Base-by-base conservation (phyloP, 1,139 yeast genomes). In the Candida sanyaensis region DNA sequence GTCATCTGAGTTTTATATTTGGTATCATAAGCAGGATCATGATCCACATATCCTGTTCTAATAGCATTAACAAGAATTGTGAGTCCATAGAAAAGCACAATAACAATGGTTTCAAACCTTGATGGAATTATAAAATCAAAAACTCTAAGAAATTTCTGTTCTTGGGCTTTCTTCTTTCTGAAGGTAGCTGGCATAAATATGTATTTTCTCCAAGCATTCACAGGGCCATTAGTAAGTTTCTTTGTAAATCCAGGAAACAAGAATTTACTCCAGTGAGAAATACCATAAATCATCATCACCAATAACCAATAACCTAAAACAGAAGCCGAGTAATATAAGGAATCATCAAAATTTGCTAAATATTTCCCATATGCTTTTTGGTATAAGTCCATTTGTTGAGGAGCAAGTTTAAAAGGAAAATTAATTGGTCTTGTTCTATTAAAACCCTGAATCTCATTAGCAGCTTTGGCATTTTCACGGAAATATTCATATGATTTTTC, bases 261-360 rank as follows among this genome's bases (percentile, higher is more conserved):
- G 4, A 58, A 27, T 42, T 58, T 63, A 12, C 66, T 55, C 80
- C 81, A 75, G 56, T 81, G 78, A 44, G 66, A 58, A 13, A 75
- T 38, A 2, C 70, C 68, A 4, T 77, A 75, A 30, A 73, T 30
- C 1, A 80, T 26, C 51, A 80, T 57, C 6, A 82, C 65, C 4
- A 74, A 46, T 1, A 67, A 72, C 83, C 85, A 80, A 55, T 71
- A 81, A 0, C 78, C 80, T 29, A 80, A 54, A 27, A 73, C 47
- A 2, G 75, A 83, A 23, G 73, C 62, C 9, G 86, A 86, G 54
- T 76, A 71, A 51, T 64, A 77, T 46, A 76, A 65, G 4, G 83
- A 71, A 45, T 65, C 60, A 45, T 65, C 62, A 50, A 66, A 72
- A 50, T 70, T 71, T 5, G 71, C 73, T 34, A 67, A 57, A 49